Conservation (phyloP, 1,284 basidiomycete genomes). For the Paramarasmius palmivorus region DNA sequence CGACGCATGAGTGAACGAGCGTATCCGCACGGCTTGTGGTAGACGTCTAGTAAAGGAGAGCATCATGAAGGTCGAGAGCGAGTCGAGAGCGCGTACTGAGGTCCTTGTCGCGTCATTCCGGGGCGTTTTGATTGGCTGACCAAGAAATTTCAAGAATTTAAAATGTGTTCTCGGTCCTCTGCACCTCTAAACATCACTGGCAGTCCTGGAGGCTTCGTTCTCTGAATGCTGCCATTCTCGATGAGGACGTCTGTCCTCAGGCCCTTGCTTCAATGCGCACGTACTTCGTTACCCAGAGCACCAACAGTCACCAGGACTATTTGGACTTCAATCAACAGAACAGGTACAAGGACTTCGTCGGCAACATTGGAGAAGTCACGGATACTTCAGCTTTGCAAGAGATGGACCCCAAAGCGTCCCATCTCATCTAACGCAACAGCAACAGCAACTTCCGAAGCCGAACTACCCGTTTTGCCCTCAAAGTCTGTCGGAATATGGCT, state of each 20-base stretch:
- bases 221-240: no score
- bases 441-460: slow-evolving; percentile 18
- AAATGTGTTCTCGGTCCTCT: no score
- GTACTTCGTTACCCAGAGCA: no score
- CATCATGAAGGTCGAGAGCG: slow-evolving; percentile 17
- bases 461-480: slow-evolving; percentile 63
- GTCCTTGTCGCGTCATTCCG: slow-evolving; percentile 4
- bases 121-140: slow-evolving; percentile 17
- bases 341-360: neutral
- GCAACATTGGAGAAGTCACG: neutral
- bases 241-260: no score
- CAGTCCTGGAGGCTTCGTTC: no score
- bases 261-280: no score
- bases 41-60: slow-evolving; percentile 28
- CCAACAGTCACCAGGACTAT: no score
- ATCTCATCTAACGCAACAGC: slow-evolving; percentile 13
- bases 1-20: slow-evolving; percentile 22
- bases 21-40: slow-evolving; percentile 17
- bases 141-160: no score
- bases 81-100: neutral
- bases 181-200: no score
- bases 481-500: slow-evolving; percentile 84
- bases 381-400: neutral
- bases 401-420: neutral
- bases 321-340: no score